Conservation (phyloP, 2,329 filamentous ascomycete species). For the Fusarium annulatum region DNA sequence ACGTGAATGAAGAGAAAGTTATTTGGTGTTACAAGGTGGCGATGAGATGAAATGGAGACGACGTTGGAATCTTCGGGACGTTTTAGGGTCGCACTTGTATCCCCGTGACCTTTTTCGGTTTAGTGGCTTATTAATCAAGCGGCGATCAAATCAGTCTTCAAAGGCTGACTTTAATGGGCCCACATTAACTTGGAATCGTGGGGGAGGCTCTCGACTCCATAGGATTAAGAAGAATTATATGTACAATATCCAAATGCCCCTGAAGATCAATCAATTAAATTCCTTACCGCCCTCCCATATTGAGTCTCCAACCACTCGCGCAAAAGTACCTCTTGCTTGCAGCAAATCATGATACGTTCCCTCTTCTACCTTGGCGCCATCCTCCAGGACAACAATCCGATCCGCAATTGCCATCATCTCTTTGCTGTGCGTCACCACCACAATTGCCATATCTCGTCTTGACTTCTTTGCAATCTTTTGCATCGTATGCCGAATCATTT, state of each 20-base stretch:
- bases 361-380: constrained; percentile 72
- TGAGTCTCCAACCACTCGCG: constrained; percentile 57
- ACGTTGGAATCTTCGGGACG: constrained; percentile 26
- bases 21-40: constrained; percentile 5
- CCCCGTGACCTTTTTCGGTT: constrained; percentile 23
- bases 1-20: constrained; percentile 1
- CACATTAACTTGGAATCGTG: not conserved
- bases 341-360: constrained; percentile 74
- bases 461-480: constrained; percentile 57
- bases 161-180: not conserved
- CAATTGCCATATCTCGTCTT: constrained; percentile 68
- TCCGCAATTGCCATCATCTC: constrained; percentile 90
- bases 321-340: constrained; percentile 56
- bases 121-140: constrained; percentile 20
- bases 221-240: not conserved
- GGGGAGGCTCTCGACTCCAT: constrained; percentile 11
- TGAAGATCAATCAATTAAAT: not conserved
- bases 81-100: constrained; percentile 30
- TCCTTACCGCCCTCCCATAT: constrained; percentile 14
- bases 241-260: constrained; percentile 1
- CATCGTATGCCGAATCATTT: constrained; percentile 72
- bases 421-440: constrained; percentile 83
- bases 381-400: constrained; percentile 77
- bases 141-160: not conserved
- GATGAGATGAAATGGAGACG: constrained; percentile 14